Evolutionary conservation across 441 rosid genomes (phyloP), one percentile per base, ranked within the genome.

Genomic region (Capsella rubella): DNA sequence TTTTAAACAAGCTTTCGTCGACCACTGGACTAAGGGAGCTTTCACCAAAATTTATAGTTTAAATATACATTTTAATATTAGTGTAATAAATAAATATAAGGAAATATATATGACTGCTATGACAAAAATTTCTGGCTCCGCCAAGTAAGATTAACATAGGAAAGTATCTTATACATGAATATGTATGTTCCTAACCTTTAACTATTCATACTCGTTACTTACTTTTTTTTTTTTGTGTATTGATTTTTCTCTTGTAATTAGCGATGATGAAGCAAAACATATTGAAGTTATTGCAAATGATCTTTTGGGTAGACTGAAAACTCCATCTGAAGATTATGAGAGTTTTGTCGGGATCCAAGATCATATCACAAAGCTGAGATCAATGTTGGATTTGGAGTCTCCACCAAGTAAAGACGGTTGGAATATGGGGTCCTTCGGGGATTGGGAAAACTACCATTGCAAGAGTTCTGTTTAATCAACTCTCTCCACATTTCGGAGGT

Each of bases 361-460:
- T 43, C 73, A 69, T 43, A 31, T 69, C 0, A 8, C n/a, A 6
- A 0, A 42, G 6, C 27, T 69, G 54, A 56, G 7, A 15, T 2
- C 0, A 4, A 1, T 43, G 16, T n/a, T 43, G 49, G 16, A 43
- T 16, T 5, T 43, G 16, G 6, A 43, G 5, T 43, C 49, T n/a
- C 0, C 0, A 6, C 3, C 3, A 43, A 43, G 49, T 14, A 16
- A 14, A 8, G 15, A 43, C 0, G 49, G 16, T 43, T n/a, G 49
- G 49, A 3, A 43, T 43, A 43, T 43, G 49, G 49, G 49, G 49
- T 14, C 16, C 56, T 6, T 40, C 65, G 0, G 65, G 65, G 1
- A 60, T 60, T 13, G 65, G 65, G 0, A 60, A 60, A 14, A 60
- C 70, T 34, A 50, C 34, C 21, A 18, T 66, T 12, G 70, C 70